These are phyloP conservation scores for Boletus semigastroideus DNA, from an alignment of 1,284 basidiomycete species.

Conservation along the genomic window DNA sequence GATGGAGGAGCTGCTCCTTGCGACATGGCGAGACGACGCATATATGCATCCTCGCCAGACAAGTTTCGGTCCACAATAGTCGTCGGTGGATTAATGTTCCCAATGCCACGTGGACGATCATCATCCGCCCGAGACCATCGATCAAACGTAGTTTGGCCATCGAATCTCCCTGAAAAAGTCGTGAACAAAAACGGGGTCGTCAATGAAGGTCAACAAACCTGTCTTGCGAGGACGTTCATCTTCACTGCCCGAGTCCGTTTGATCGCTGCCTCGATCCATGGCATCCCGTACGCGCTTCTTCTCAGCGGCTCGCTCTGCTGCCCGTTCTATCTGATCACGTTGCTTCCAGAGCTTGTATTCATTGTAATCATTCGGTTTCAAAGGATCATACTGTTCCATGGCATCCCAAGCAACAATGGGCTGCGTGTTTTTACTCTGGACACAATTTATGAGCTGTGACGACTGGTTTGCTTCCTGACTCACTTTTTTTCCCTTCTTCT, in stretches of 20 bases:
- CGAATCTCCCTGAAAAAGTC: slow-evolving; percentile 51
- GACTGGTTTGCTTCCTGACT: slow-evolving; percentile 15
- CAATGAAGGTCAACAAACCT: slow-evolving; percentile 41
- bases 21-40: slow-evolving; percentile 54
- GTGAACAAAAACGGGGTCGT: slow-evolving; percentile 2
- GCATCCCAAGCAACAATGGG: slow-evolving; percentile 69
- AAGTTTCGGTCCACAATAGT: slow-evolving; percentile 35
- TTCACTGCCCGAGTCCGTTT: slow-evolving; percentile 68
- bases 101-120: slow-evolving; percentile 37
- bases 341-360: slow-evolving; percentile 80
- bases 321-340: slow-evolving; percentile 67
- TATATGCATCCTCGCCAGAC: slow-evolving; percentile 61
- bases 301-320: slow-evolving; percentile 60
- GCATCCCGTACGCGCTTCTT: slow-evolving; percentile 59
- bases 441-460: slow-evolving; percentile 1
- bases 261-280: slow-evolving; percentile 52
- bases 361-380: slow-evolving; percentile 83
- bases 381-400: slow-evolving; percentile 73
- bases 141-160: slow-evolving; percentile 44
- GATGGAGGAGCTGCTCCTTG: slow-evolving; percentile 26
- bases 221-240: slow-evolving; percentile 71
- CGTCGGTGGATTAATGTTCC: slow-evolving; percentile 28
- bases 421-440: slow-evolving; percentile 61
- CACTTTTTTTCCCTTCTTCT: slow-evolving; percentile 68
- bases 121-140: slow-evolving; percentile 55